phyloP scores from a whole-genome alignment of 768 basidiomycete species.

The Xerocomellus intermedius region DNA sequence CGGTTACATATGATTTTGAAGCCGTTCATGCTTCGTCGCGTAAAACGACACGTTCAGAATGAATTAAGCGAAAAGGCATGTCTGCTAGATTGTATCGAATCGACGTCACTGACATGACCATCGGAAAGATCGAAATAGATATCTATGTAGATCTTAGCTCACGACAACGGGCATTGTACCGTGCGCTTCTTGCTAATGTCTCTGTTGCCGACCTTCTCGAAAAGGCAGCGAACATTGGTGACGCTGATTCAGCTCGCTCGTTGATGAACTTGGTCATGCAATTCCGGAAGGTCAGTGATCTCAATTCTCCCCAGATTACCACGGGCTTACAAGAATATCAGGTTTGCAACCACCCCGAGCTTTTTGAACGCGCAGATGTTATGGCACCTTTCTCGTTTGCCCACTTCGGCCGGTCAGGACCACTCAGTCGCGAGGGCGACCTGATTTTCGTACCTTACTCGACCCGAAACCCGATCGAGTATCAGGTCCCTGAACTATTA shows the following conservation, averaged over 20 bases:
- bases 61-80: constrained; percentile 96
- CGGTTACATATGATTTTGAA: constrained; percentile 98
- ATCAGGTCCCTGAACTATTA: constrained; percentile 69
- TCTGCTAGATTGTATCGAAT: constrained; percentile 44
- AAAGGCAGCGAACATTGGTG: constrained; percentile 89
- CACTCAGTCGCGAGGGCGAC: constrained; percentile 86
- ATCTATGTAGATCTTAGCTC: constrained; percentile 93
- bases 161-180: constrained; percentile 87
- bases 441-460: constrained; percentile 81
- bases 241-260: constrained; percentile 87
- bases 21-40: constrained; percentile 96
- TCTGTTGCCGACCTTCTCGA: constrained; percentile 92
- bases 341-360: constrained; percentile 98
- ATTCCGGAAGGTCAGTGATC: constrained; percentile 79
- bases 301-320: not conserved
- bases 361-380: constrained; percentile 97
- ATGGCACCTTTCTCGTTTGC: constrained; percentile 90
- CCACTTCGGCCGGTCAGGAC: constrained; percentile 75
- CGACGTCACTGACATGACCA: constrained; percentile 78
- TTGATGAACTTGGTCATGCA: constrained; percentile 99
- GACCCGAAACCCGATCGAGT: constrained; percentile 83
- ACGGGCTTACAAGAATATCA: constrained; percentile 27
- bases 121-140: constrained; percentile 89
- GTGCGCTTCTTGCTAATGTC: constrained; percentile 86
- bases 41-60: constrained; percentile 99